phyloP scores from a whole-genome alignment of 768 basidiomycete species.

The Hirschioporus abietinus region DNA sequence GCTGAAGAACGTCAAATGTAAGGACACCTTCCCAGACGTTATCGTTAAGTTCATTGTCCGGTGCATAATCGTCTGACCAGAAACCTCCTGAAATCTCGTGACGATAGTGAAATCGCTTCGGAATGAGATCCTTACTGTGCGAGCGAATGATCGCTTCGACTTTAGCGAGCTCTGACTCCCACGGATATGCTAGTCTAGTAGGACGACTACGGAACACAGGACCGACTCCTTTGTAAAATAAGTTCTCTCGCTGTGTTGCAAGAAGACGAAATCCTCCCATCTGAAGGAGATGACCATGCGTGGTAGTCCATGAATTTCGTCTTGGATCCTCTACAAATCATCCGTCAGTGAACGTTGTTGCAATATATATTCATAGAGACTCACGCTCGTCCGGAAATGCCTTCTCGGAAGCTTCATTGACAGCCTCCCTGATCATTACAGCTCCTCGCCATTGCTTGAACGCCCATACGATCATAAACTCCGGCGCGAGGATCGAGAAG shows the following conservation, averaged over 20 bases:
- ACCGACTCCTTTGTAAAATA: too few relatives aligned
- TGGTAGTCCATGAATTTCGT: conserved; percentile 4
- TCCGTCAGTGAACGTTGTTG: neutral
- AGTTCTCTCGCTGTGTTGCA: neutral
- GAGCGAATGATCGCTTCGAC: too few relatives aligned
- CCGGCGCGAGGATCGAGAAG: conserved; percentile 21
- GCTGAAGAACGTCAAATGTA: neutral
- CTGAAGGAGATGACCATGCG: conserved; percentile 5
- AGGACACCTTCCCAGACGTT: neutral
- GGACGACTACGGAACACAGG: too few relatives aligned
- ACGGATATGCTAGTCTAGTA: too few relatives aligned
- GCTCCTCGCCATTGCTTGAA: conserved; percentile 13
- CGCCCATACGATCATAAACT: conserved; percentile 25
- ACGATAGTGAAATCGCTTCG: too few relatives aligned
- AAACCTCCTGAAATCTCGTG: too few relatives aligned
- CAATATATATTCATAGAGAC: too few relatives aligned
- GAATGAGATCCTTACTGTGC: too few relatives aligned
- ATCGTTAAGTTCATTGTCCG: too few relatives aligned
- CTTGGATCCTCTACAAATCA: neutral
- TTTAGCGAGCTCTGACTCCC: too few relatives aligned
- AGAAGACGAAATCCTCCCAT: neutral
- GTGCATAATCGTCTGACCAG: too few relatives aligned
- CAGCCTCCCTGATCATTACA: conserved; percentile 37
- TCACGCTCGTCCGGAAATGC: neutral
- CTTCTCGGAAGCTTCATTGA: neutral